These are phyloP conservation scores for Fusarium graminum DNA, from an alignment of 2,329 filamentous ascomycete genomes.

Conservation along the genomic window DNA sequence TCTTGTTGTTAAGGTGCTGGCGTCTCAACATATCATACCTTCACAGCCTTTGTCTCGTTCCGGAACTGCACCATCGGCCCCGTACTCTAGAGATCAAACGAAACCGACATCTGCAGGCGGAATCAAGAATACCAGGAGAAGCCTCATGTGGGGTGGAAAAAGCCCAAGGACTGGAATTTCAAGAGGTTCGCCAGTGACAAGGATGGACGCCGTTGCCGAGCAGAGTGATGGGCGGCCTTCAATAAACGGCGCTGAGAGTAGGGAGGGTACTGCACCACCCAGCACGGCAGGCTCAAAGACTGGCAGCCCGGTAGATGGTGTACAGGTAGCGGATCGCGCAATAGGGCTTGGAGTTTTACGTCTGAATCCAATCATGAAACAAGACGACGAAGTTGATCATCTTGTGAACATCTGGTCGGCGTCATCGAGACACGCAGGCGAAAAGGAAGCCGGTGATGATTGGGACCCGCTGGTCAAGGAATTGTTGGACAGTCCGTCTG, in stretches of 20 bases:
- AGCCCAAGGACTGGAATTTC: slow-evolving; percentile 67
- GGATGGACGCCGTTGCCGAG: slow-evolving; percentile 70
- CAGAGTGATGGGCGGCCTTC: slow-evolving; percentile 58
- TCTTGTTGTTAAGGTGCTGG: slow-evolving; percentile 83
- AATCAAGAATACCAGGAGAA: slow-evolving; percentile 70
- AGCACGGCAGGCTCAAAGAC: slow-evolving; percentile 68
- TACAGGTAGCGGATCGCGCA: slow-evolving; percentile 63
- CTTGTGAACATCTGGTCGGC: slow-evolving; percentile 83
- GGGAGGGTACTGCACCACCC: slow-evolving; percentile 62
- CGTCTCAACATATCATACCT: slow-evolving; percentile 64
- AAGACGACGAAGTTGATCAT: slow-evolving; percentile 79
- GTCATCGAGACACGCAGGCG: slow-evolving; percentile 64
- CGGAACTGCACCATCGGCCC: slow-evolving; percentile 59
- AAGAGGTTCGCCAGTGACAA: slow-evolving; percentile 60
- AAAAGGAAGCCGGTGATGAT: slow-evolving; percentile 71
- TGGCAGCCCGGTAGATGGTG: slow-evolving; percentile 40
- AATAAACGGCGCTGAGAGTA: slow-evolving; percentile 56
- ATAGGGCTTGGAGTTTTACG: slow-evolving; percentile 83
- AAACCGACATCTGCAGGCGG: slow-evolving; percentile 64
- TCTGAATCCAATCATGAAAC: slow-evolving; percentile 79
- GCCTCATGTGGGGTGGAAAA: slow-evolving; percentile 78
- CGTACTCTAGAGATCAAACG: slow-evolving; percentile 59
- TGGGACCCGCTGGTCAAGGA: slow-evolving; percentile 81
- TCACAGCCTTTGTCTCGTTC: slow-evolving; percentile 65
- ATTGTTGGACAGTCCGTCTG: slow-evolving; percentile 79